phyloP scores from a whole-genome alignment of 306 rosid genomes.

The Pyrus betulifolia region DNA sequence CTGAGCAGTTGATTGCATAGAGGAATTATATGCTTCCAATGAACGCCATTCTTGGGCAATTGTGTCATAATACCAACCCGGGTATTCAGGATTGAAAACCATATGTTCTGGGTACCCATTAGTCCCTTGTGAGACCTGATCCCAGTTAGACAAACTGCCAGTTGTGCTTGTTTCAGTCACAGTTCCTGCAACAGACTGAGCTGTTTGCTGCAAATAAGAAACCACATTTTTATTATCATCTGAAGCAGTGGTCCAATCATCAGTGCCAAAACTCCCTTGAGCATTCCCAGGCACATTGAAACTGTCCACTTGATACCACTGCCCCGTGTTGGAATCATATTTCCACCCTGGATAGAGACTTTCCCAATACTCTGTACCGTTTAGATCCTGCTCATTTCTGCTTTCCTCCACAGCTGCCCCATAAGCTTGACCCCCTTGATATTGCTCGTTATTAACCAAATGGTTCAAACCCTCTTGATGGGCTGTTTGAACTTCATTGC shows the following conservation, averaged over 20 bases:
- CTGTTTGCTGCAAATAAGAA: constrained; percentile 49
- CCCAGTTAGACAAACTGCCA: constrained; percentile 35
- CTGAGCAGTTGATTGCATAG: constrained; percentile 36
- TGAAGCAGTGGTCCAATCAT: constrained; percentile 38
- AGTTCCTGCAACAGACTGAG: constrained; percentile 44
- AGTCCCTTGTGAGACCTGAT: constrained; percentile 49
- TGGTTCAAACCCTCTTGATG: constrained; percentile 16
- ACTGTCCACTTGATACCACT: constrained; percentile 70
- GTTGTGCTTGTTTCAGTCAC: constrained; percentile 47
- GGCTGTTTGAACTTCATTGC: constrained; percentile 23
- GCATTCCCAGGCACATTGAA: constrained; percentile 19
- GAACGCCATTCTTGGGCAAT: constrained; percentile 60
- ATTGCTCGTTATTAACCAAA: constrained; percentile 29
- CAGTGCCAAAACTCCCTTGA: constrained; percentile 27
- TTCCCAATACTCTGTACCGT: constrained; percentile 60
- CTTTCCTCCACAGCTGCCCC: constrained; percentile 6
- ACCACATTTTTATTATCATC: constrained; percentile 37
- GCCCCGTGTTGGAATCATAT: constrained; percentile 48
- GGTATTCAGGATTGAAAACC: constrained; percentile 71
- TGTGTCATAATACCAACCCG: constrained; percentile 81
- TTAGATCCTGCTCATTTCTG: constrained; percentile 43
- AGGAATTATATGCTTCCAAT: constrained; percentile 49
- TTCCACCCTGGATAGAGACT: constrained; percentile 81
- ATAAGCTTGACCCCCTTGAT: constrained; percentile 36
- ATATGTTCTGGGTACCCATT: constrained; percentile 73